phyloP scores from a whole-genome alignment of 1,139 yeast species.

The Pichia cactophila region DNA sequence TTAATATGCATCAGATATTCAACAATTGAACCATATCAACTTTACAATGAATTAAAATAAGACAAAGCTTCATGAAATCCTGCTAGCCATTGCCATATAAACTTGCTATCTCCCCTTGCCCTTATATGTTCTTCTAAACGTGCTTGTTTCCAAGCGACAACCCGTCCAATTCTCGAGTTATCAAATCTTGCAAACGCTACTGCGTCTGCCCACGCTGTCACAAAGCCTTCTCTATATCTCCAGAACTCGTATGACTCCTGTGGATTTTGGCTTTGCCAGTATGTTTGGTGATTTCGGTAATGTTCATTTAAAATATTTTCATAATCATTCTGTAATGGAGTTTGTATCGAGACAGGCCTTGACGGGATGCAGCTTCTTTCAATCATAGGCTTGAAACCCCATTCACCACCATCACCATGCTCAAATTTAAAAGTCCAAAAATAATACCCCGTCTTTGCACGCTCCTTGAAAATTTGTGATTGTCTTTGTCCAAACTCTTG shows the following conservation, averaged over 20 bases:
- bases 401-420: slow-evolving; percentile 89
- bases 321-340: slow-evolving; percentile 38
- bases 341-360: slow-evolving; percentile 18
- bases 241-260: slow-evolving; percentile 69
- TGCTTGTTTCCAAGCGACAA: slow-evolving; percentile 55
- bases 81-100: slow-evolving; percentile 82
- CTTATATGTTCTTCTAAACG: slow-evolving; percentile 52
- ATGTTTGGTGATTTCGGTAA: slow-evolving; percentile 43
- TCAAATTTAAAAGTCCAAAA: slow-evolving; percentile 91
- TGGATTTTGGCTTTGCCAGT: slow-evolving; percentile 60
- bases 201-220: slow-evolving; percentile 68
- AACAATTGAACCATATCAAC: too few relatives aligned
- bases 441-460: slow-evolving; percentile 63
- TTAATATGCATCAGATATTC: too few relatives aligned
- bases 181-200: slow-evolving; percentile 57
- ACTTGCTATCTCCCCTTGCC: slow-evolving; percentile 46
- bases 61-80: slow-evolving; percentile 59
- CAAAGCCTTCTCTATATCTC: slow-evolving; percentile 71
- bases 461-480: slow-evolving; percentile 35
- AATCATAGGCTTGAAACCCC: slow-evolving; percentile 84
- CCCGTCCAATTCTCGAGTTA: slow-evolving; percentile 68
- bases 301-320: slow-evolving; percentile 36
- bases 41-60: neutral
- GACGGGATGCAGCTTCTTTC: slow-evolving; percentile 53
- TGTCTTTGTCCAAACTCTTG: slow-evolving; percentile 40